Conservation (phyloP, 1,284 basidiomycete genomes). For the Rhodotorula sp. region DNA sequence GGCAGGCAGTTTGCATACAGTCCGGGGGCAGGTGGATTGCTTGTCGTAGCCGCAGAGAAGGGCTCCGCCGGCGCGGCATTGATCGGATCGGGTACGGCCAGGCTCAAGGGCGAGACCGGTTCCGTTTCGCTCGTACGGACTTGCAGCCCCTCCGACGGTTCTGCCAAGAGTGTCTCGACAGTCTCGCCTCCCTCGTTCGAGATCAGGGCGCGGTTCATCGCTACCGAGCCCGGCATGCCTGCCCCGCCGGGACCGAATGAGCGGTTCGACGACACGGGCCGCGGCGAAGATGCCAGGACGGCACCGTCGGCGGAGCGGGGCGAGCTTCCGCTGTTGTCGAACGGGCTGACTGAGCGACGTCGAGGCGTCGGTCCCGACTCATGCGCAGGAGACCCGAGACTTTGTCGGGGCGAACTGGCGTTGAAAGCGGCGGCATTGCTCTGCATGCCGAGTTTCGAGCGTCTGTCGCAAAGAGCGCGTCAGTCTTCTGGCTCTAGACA, state of each 20-base stretch:
- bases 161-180: neutral
- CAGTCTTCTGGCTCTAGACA: neutral
- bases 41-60: no score
- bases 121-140: neutral
- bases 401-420: slow-evolving; percentile 27
- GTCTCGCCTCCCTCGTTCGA: slow-evolving; percentile 16
- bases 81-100: neutral
- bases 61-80: no score
- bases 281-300: neutral
- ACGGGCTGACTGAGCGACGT: neutral
- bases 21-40: no score
- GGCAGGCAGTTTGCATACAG: neutral
- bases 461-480: neutral
- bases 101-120: neutral
- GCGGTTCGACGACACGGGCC: neutral
- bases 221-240: slow-evolving; percentile 16
- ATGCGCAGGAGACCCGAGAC: neutral
- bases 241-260: neutral
- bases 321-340: neutral
- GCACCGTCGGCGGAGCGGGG: neutral
- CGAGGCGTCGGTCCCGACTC: neutral
- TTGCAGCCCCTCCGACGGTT: neutral
- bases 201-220: slow-evolving; percentile 31
- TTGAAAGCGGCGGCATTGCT: slow-evolving; percentile 34
- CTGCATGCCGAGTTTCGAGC: slow-evolving; percentile 31